Base-by-base conservation (phyloP, 2,329 filamentous ascomycete species). In the Botryotinia convoluta region DNA sequence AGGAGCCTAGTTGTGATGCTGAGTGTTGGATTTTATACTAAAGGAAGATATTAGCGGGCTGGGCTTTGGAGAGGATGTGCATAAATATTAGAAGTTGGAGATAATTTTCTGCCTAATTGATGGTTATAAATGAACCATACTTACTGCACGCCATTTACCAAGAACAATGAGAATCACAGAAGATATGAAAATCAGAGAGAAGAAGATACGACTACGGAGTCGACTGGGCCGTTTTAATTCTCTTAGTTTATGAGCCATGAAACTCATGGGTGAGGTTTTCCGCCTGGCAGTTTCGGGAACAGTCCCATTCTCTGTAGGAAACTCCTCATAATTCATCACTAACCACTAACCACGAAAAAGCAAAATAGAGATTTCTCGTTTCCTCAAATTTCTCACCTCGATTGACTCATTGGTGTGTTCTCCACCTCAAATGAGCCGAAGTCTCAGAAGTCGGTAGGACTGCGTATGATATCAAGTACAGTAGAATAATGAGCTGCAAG, bases 181-280 rank as follows among this genome's bases (percentile, higher is more conserved):
- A 39, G 67, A 45, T 9, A 75, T n/a, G 35, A 71, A 51, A 45
- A 78, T 60, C 2, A 69, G 9, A 4, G 61, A 61, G n/a, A 75
- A 72, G 2, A 78, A 32, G 20, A 76, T 48, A 35, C 74, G 68
- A 42, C 74, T 73, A 29, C 76, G 75, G 60, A 77, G 57, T 39
- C 76, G 73, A 68, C 75, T 75, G 37, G 76, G 77, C 35, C 76
- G 73, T 59, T 74, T 68, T 12, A 79, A 60, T 45, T 74, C 72
- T 59, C 73, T 73, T 35, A 77, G 37, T 26, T 77, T 18, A 42
- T 77, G 75, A 45, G 60, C 42, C 42, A 75, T 70, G 29, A 78
- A 72, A 12, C 69, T 74, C 48, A 39, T 75, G 14, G 76, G 72
- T 3, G 75, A 76, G 54, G 44, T 74, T 32, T 59, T 74, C 10